Base-by-base conservation (phyloP, 2,329 filamentous ascomycete genomes). In the Dactylella cylindrospora region DNA sequence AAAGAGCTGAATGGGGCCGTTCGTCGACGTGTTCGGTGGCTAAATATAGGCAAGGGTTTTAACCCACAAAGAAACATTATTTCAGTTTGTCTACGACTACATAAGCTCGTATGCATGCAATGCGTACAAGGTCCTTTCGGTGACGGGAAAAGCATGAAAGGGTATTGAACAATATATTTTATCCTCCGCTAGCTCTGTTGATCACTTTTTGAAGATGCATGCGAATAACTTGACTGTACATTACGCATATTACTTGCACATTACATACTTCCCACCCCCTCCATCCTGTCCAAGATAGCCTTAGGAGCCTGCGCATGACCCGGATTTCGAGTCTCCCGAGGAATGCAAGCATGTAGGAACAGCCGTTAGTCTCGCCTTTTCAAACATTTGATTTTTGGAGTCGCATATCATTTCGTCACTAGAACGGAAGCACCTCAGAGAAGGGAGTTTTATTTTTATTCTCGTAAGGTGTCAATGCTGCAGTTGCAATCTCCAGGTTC, bases 61-160 rank as follows among this genome's bases (percentile, higher is more conserved):
- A n/a, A 40, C 10, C 5, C 33, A 17, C 33, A 19, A 12, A n/a
- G 19, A 38, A n/a, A 38, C 15, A 17, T 10, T 53, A 40, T 40
- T 53, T 29, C 44, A 61, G 52, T 53, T 49, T 52, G 49, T 61
- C 46, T 43, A 61, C 52, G 49, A 38, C 43, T 53, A 49, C 57
- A 53, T 54, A 41, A 62, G 43, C 49, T 54, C 49, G 57, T 62
- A 62, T 54, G 38, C 26, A 51, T 53, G 55, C 43, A 62, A 46
- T 61, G 55, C 55, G 32, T 41, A 38, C 40, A 52, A 39, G 49
- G 26, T 26, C 31, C 23, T 39, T 25, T 19, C 13, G 36, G 17
- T 25, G 33, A 43, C 31, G 31, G 40, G 22, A 38, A 23, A 26
- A 35, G 25, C 26, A 23, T 10, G n/a, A n/a, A n/a, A 45, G 39